Evolutionary conservation across 2,329 filamentous ascomycete genomes (phyloP), one percentile per base, ranked within the genome.

Genomic region (Monilinia aucupariae): DNA sequence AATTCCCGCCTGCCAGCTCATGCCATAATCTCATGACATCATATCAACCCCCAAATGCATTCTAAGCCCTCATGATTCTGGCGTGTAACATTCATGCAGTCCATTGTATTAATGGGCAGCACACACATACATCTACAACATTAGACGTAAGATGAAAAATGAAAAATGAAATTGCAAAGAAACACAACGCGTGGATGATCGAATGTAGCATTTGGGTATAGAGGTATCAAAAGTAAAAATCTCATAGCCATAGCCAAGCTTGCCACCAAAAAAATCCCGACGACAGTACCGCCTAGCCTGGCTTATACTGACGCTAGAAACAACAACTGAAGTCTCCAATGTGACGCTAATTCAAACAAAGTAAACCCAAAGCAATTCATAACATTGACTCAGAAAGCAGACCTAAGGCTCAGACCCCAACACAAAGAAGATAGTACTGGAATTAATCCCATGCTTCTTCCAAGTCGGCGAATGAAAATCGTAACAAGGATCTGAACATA

Each of bases 131-230:
- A n/a, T 55, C 39, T 55, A 55, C 20, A 45, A 20, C 10, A 43
- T 25, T 5, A 8, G 4, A 43, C 13, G n/a, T 7, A 4, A 41
- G 15, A n/a, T 43, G 27, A 20, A 55, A 55, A 30, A 30, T 3
- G 6, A 30, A 30, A 30, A 30, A 3, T 30, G 27, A 30, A 30
- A 30, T 30, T 3, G 27, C 3, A 30, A 30, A 30, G 6, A 6
- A 30, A 41, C 8, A 43, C 12, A 22, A 39, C 9, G 22, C 25
- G 22, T 20, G 43, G 27, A n/a, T 27, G 39, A 3, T 32, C 43
- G 37, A 55, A 55, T 32, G 32, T 43, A 55, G 52, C 17, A 55
- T 55, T 55, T n/a, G 52, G 37, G 52, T 55, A 55, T 55, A 43
- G 37, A 30, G 52, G 52, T 55, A 55, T 55, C 52, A 55, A 43